Evolutionary conservation across 2,329 filamentous ascomycete genomes (phyloP), one percentile per base, ranked within the genome.

Genomic region (Aspergillus proliferans): DNA sequence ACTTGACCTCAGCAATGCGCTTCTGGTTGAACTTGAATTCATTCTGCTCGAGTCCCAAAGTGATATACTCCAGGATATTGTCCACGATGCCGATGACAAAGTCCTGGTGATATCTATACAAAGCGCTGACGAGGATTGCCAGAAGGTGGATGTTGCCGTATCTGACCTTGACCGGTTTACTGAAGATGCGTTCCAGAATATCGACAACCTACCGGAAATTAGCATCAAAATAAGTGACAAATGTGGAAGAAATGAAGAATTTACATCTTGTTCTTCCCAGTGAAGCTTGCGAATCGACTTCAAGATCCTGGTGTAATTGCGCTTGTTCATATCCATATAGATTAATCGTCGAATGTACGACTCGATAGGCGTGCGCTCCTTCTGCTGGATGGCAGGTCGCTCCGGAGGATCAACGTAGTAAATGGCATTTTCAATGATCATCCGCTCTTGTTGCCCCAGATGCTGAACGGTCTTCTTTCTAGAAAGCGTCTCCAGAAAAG

Each of bases 21-120:
- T 91, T 86, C 70, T 98, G 93, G 65, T 95, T 96, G 72, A 90
- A 94, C 62, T 94, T 91, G 78, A 96, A 98, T 66, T 98, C 93
- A 60, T 97, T 97, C 58, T 91, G 83, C 69, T 98, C 93, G 2
- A 98, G 77, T 1, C 93, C 93, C 55, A 94, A 80, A 0, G 81
- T 86, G 55, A 98, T 86, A 5, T 88, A 86, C 69, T 98, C 94
- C 14, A 97, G 77, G 5, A 97, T 74, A 55, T 92, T 90, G 66
- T 98, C 93, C 54, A 98, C 88, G 43, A 96, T 84, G n/a, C 82
- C 82, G 49, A 95, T 86, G 15, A 91, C 87, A 62, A 98, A 98
- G 9, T 85, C 84, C 49, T 91, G 87, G 58, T 98, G 93, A 60
- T 97, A 94, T 12, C 91, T 85, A 64, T 94, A 91, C 39, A 98